Base-by-base conservation (phyloP, 768 basidiomycete species). In the Gymnopilus dilepis region DNA sequence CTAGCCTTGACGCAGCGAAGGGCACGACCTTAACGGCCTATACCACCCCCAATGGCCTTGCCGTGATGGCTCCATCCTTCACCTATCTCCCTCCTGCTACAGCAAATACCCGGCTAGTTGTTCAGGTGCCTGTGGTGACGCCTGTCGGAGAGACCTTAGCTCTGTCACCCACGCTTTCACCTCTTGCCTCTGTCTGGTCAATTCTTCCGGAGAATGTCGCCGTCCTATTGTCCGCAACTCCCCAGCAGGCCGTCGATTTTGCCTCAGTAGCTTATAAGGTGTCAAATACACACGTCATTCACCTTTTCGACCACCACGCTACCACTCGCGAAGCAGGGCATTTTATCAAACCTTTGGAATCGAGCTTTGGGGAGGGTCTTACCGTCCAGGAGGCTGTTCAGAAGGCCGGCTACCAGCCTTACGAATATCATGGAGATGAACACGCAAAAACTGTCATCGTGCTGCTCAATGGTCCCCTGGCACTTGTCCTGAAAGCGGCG, bases 221-320 rank as follows among this genome's bases (percentile, higher is more conserved):
- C 15, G 81, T 97, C 41, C 76, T 97, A 51, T 82, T 97, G 58
- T 96, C 95, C 38, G 88, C 94, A 2, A 89, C 91, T 3, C 87
- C 94, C 0, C 89, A 91, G 65, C 94, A 97, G 72, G 81, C 91
- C 15, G 83, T 89, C 48, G 90, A 94, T 68, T 84, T 94, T 58
- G 85, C 95, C 2, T 69, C 84, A 26, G 80, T 94, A 50, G 81
- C 94, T n/a, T 95, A 95, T 78, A 82, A 80, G 60, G 74, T 91
- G 52, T 80, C 82, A 15, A 72, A 77, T 19, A 83, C 78, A 41
- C 93, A 97, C 74, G 87, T 92, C 59, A 82, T 95, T 58, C 95
- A 98, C 73, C 77, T 98, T 41, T 95, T 99, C 70, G 95, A 99
- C 74, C 92, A 97, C 67, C 83, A 92, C 70, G 86, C 86, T 62